Base-by-base conservation (phyloP, 208 protist species). In the Herpetomonas tarakana region DNA sequence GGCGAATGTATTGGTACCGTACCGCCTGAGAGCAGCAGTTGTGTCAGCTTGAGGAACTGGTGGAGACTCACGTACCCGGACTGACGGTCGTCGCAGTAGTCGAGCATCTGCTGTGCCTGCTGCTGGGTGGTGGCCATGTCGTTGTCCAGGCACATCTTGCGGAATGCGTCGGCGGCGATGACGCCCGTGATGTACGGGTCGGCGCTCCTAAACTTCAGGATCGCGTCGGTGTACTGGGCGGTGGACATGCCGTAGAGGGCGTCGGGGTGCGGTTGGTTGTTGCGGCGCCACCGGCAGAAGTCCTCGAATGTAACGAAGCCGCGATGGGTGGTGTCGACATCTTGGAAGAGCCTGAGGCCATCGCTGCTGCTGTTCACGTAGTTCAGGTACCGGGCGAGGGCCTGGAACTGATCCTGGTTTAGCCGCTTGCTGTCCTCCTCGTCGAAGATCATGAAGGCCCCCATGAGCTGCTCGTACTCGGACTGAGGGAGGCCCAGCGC, bases 381-480 rank as follows among this genome's bases (percentile, higher is more conserved):
- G 55, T 81, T 76, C 1, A 81, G 47, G 21, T 11, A 73, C n/a
- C 67, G 44, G 3, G 24, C 38, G 19, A 81, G 51, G 27, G 56
- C 21, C 51, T 60, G 47, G 1, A 80, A 21, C 35, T 76, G 45
- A 18, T 3, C 0, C 19, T 54, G 27, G 21, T 57, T 67, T 2
- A 83, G 54, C 29, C 45, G 49, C 2, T 68, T 68, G 14, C 18
- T 41, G 7, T 57, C 47, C 2, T 62, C 52, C 11, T 44, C 56
- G 45, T 80, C 68, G 54, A 76, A 73, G 16, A 28, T 29, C 3
- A 84, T 38, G 45, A 84, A 84, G 31, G 77, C 61, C n/a, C 59
- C 49, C 67, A 80, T 68, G 26, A 80, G 41, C n/a, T 84, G 73
- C 29, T 84, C 72, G 53, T 80, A 84, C 58, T 79, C 77, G 18